phyloP scores from a whole-genome alignment of 2,329 filamentous ascomycete genomes.

The Arthrobotrys conoides region DNA sequence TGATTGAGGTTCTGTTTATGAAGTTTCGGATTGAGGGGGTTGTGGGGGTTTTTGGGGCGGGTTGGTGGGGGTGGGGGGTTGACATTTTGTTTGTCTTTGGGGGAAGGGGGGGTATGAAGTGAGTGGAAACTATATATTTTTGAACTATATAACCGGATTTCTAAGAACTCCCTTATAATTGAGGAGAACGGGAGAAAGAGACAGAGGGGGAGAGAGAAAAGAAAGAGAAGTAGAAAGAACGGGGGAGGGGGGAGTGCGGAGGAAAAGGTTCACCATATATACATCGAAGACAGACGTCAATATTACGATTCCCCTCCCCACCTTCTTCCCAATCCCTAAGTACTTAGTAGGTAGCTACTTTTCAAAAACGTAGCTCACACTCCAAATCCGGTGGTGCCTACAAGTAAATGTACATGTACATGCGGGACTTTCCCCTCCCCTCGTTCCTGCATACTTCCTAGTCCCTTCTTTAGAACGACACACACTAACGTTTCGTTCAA shows the following conservation, averaged over 20 bases:
- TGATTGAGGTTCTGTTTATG: neutral
- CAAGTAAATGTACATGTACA: too few relatives aligned
- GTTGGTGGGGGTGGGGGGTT: neutral
- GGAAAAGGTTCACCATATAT: too few relatives aligned
- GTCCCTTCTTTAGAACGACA: too few relatives aligned
- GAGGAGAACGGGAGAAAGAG: neutral
- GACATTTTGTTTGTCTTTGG: too few relatives aligned
- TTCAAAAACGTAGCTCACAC: conserved; percentile 3
- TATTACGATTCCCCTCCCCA: neutral
- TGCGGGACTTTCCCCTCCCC: neutral
- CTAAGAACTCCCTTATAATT: too few relatives aligned
- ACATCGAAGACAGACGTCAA: too few relatives aligned
- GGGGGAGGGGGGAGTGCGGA: too few relatives aligned
- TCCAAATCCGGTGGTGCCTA: neutral
- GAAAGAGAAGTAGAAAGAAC: neutral
- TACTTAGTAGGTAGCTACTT: too few relatives aligned
- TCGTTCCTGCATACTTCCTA: conserved; percentile 12
- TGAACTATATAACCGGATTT: too few relatives aligned
- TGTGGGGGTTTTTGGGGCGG: conserved; percentile 12
- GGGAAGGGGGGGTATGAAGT: too few relatives aligned
- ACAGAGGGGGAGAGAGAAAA: neutral
- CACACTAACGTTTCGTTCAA: neutral
- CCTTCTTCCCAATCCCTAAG: neutral
- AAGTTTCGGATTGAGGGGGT: conserved; percentile 33
- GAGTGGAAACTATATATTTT: too few relatives aligned